Conservation (phyloP, 495 filamentous ascomycete species). For the Hyaloscypha variabilis region DNA sequence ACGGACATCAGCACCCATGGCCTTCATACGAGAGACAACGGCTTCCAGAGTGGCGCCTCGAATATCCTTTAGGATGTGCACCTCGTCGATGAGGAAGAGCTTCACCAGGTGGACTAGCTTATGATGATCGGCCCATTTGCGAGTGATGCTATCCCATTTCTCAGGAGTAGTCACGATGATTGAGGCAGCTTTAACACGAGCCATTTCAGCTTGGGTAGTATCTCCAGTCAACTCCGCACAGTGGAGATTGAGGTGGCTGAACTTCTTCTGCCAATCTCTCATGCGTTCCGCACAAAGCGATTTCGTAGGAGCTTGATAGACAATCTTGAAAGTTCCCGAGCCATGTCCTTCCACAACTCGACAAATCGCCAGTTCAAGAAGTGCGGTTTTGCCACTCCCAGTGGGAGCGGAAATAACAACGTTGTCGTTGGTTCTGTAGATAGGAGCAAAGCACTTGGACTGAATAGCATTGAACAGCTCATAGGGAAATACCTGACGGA, state of each 20-base stretch:
- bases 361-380: slow-evolving; percentile 93
- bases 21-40: slow-evolving; percentile 97
- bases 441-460: slow-evolving; percentile 77
- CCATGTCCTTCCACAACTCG: slow-evolving; percentile 63
- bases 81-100: slow-evolving; percentile 93
- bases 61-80: slow-evolving; percentile 89
- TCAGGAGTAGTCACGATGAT: slow-evolving; percentile 97
- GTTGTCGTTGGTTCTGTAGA: slow-evolving; percentile 79
- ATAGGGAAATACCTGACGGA: slow-evolving; percentile 77
- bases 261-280: slow-evolving; percentile 86
- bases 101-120: slow-evolving; percentile 84
- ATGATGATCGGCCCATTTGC: slow-evolving; percentile 91
- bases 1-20: slow-evolving; percentile 80
- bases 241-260: slow-evolving; percentile 69
- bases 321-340: slow-evolving; percentile 80
- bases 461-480: slow-evolving; percentile 90
- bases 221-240: slow-evolving; percentile 94
- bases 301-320: slow-evolving; percentile 95
- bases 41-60: slow-evolving; percentile 91
- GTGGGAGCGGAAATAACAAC: slow-evolving; percentile 89
- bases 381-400: slow-evolving; percentile 89
- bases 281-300: slow-evolving; percentile 83
- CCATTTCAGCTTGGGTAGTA: slow-evolving; percentile 74
- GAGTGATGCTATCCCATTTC: slow-evolving; percentile 98
- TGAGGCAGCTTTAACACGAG: slow-evolving; percentile 74